phyloP scores from a whole-genome alignment of 2,329 filamentous ascomycete species.

The Allantophomopsis lycopodina region DNA sequence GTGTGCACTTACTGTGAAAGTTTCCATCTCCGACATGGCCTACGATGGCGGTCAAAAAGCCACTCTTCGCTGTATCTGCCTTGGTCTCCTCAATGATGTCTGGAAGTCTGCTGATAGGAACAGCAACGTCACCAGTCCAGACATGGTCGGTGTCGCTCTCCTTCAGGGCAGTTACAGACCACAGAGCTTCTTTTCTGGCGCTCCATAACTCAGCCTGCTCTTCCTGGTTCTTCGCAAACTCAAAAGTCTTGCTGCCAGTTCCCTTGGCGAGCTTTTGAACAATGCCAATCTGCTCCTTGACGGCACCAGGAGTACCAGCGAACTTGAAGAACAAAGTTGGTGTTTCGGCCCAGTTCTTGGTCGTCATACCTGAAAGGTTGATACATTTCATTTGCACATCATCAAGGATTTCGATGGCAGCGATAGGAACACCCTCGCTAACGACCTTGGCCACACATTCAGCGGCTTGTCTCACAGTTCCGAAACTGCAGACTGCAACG shows the following conservation, averaged over 20 bases:
- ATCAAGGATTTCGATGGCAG: conserved; percentile 86
- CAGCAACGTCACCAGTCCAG: conserved; percentile 79
- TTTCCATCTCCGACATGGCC: conserved; percentile 68
- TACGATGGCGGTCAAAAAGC: conserved; percentile 49
- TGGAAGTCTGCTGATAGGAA: conserved; percentile 62
- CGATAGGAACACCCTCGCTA: conserved; percentile 66
- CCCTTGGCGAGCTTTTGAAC: conserved; percentile 49
- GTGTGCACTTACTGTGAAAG: conserved; percentile 41
- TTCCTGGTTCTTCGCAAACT: conserved; percentile 56
- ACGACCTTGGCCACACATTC: conserved; percentile 72
- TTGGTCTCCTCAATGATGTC: conserved; percentile 70
- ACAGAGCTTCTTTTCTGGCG: conserved; percentile 71
- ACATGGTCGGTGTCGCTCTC: conserved; percentile 52
- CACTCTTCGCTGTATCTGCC: conserved; percentile 39
- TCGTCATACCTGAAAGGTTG: conserved; percentile 52
- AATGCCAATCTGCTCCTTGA: conserved; percentile 66
- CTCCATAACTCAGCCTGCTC: conserved; percentile 73
- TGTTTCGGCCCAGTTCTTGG: conserved; percentile 53
- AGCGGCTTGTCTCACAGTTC: conserved; percentile 21
- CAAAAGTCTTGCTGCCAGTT: conserved; percentile 54
- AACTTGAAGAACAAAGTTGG: conserved; percentile 83
- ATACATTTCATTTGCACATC: conserved; percentile 74
- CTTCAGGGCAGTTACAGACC: conserved; percentile 59
- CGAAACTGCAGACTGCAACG: conserved; percentile 63
- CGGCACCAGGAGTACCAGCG: conserved; percentile 50